A percentile compares a stretch with the other conserved stretches of the same genome.
Conservation (phyloP, 2,329 filamentous ascomycete species). For the Fusarium sp. region DNA sequence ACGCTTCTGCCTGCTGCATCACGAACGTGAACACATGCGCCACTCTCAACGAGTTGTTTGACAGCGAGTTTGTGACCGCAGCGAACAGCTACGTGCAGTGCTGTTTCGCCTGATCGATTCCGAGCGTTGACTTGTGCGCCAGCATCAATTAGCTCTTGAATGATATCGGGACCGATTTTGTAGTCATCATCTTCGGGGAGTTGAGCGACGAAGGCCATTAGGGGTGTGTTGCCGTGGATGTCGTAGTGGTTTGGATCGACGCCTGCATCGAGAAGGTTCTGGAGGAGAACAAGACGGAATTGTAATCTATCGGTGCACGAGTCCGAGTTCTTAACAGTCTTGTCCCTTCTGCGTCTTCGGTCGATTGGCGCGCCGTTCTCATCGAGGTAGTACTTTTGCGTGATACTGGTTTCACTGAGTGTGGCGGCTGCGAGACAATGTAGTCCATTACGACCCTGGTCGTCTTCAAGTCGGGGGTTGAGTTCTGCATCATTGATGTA, state of each 20-base stretch:
- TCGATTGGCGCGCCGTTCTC: slow-evolving; percentile 16
- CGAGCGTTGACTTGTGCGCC: slow-evolving; percentile 61
- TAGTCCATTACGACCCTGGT: slow-evolving; percentile 64
- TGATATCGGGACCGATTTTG: slow-evolving; percentile 57
- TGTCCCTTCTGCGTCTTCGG: slow-evolving; percentile 15
- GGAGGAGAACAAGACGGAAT: slow-evolving; percentile 42
- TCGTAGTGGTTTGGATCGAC: slow-evolving; percentile 66
- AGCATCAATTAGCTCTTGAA: slow-evolving; percentile 54
- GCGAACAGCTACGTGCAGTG: slow-evolving; percentile 64
- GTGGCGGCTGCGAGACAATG: slow-evolving; percentile 67
- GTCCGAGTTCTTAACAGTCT: slow-evolving; percentile 42
- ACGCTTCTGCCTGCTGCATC: slow-evolving; percentile 58
- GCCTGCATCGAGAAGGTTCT: slow-evolving; percentile 48
- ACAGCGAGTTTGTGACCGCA: slow-evolving; percentile 64
- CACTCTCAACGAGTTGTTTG: slow-evolving; percentile 56
- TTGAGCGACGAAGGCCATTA: slow-evolving; percentile 65
- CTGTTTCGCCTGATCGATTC: slow-evolving; percentile 65
- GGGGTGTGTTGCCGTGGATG: slow-evolving; percentile 60
- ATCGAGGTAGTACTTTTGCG: slow-evolving; percentile 46
- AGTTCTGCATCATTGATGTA: slow-evolving; percentile 27
- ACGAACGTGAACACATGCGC: slow-evolving; percentile 60
- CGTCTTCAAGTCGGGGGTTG: slow-evolving; percentile 41
- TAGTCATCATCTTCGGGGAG: slow-evolving; percentile 63
- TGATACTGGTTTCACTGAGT: slow-evolving; percentile 54
- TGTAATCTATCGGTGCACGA: slow-evolving; percentile 47